Percentiles rank a stretch among this genome's conserved stretches.
These are phyloP conservation scores for Candida glaebosa DNA, from an alignment of 805 yeast genomes.

Conservation along the genomic window DNA sequence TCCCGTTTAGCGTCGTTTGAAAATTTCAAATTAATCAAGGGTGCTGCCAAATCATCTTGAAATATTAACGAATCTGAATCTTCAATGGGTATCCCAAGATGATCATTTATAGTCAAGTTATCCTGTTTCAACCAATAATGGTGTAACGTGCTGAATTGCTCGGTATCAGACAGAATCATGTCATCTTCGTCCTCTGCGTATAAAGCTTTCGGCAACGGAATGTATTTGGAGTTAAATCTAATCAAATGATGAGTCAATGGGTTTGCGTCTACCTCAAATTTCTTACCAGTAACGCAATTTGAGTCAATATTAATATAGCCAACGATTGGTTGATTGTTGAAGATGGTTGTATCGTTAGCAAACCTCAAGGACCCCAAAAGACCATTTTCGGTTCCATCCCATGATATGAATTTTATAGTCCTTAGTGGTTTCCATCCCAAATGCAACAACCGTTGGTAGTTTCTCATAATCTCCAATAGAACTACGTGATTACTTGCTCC, in stretches of 20 bases:
- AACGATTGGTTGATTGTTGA: constrained; percentile 21
- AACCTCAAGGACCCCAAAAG: constrained; percentile 27
- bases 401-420: constrained; percentile 35
- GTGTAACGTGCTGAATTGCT: constrained; percentile 24
- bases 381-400: constrained; percentile 38
- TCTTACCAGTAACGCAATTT: constrained; percentile 36
- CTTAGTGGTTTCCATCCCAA: constrained; percentile 44
- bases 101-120: constrained; percentile 26
- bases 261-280: constrained; percentile 30
- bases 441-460: constrained; percentile 25
- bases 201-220: constrained; percentile 29
- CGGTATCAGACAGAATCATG: constrained; percentile 15
- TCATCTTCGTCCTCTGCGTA: constrained; percentile 10
- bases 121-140: constrained; percentile 36
- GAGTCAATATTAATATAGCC: constrained; percentile 38
- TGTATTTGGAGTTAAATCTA: constrained; percentile 22
- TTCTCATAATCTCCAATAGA: constrained; percentile 36
- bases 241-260: constrained; percentile 35
- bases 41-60: constrained; percentile 27
- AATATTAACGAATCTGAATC: constrained; percentile 27
- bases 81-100: constrained; percentile 22
- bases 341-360: constrained; percentile 19
- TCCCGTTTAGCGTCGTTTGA: constrained; percentile 26
- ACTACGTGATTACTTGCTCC: constrained; percentile 40
- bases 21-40: constrained; percentile 32